These are phyloP conservation scores for Poterioochromonas sp. DNA, from an alignment of 352 stramenopile species.

Conservation along the genomic window DNA sequence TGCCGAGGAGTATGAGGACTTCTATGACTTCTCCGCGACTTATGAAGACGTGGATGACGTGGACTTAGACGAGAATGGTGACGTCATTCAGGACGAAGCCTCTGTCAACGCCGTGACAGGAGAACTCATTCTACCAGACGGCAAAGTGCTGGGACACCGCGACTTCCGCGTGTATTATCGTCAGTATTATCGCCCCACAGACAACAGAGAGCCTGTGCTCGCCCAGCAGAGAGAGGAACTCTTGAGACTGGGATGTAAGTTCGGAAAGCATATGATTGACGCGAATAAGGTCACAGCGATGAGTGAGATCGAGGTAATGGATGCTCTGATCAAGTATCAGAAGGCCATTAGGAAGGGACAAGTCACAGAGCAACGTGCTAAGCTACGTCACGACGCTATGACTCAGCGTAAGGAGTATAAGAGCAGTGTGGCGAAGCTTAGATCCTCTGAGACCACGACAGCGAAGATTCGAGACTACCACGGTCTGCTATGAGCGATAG, in stretches of 20 bases:
- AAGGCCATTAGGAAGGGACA: slow-evolving; percentile 2
- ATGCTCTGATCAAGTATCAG: background rate
- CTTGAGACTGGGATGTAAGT: slow-evolving; percentile 3
- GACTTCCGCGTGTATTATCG: slow-evolving; percentile 78
- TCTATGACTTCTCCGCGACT: slow-evolving; percentile 76
- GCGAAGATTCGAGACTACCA: slow-evolving; percentile 30
- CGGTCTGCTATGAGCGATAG: background rate
- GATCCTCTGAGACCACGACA: slow-evolving; percentile 1
- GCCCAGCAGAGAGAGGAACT: slow-evolving; percentile 39
- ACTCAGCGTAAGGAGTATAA: background rate
- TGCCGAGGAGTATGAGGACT: slow-evolving; percentile 71
- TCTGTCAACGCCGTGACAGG: slow-evolving; percentile 65
- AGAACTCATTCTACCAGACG: slow-evolving; percentile 69
- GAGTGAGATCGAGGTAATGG: slow-evolving; percentile 21
- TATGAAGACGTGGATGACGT: slow-evolving; percentile 52
- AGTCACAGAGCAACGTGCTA: background rate
- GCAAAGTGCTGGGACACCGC: slow-evolving; percentile 67
- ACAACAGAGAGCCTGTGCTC: slow-evolving; percentile 60
- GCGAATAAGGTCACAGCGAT: background rate
- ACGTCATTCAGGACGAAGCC: background rate
- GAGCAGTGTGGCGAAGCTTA: background rate
- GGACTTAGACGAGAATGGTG: slow-evolving; percentile 42
- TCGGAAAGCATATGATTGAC: background rate
- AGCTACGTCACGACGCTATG: background rate
- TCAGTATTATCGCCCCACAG: slow-evolving; percentile 67